Evolutionary conservation across 2,329 filamentous ascomycete genomes (phyloP).

Genomic region (Pezicula neosporulosa): DNA sequence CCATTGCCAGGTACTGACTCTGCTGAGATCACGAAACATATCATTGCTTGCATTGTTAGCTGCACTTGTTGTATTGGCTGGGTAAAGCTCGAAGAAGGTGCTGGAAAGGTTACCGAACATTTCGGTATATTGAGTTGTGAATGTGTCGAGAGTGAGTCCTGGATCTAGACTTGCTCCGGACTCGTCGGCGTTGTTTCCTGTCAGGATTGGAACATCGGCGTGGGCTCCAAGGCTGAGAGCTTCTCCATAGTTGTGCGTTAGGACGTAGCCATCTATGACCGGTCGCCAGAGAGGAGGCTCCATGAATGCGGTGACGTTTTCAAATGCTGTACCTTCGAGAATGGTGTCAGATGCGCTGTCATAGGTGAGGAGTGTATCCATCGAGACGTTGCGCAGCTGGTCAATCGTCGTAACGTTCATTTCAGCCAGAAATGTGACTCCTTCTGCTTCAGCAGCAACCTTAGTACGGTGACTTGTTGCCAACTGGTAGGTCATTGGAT

Average conservation of each 20-base stretch:
- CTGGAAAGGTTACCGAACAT: constrained; percentile 16
- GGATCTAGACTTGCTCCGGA: constrained; percentile 12
- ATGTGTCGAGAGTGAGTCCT: constrained; percentile 8
- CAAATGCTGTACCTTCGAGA: constrained; percentile 16
- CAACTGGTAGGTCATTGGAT: constrained; percentile 22
- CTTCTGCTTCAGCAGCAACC: constrained; percentile 13
- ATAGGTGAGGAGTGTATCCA: constrained; percentile 5
- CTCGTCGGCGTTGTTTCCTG: constrained; percentile 26
- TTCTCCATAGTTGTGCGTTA: constrained; percentile 19
- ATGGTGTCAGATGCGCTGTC: constrained; percentile 14
- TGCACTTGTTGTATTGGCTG: constrained; percentile 13
- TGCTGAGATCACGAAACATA: constrained; percentile 20
- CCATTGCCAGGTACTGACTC: constrained; percentile 24
- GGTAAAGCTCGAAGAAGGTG: constrained; percentile 21
- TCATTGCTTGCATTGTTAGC: constrained; percentile 18
- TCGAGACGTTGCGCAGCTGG: constrained; percentile 9
- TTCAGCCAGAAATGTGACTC: constrained; percentile 5
- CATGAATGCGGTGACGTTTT: constrained; percentile 8
- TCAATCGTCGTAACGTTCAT: constrained; percentile 13
- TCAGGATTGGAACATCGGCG: constrained; percentile 23
- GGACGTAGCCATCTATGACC: constrained; percentile 24
- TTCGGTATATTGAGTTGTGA: constrained; percentile 13
- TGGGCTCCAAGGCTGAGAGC: constrained; percentile 13
- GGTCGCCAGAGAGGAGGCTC: constrained; percentile 20
- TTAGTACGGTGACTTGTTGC: constrained; percentile 23